Percentiles rank a stretch among this genome's conserved stretches.
Conservation (phyloP, 2,329 filamentous ascomycete species). For the Chaetomiaceae sp. region DNA sequence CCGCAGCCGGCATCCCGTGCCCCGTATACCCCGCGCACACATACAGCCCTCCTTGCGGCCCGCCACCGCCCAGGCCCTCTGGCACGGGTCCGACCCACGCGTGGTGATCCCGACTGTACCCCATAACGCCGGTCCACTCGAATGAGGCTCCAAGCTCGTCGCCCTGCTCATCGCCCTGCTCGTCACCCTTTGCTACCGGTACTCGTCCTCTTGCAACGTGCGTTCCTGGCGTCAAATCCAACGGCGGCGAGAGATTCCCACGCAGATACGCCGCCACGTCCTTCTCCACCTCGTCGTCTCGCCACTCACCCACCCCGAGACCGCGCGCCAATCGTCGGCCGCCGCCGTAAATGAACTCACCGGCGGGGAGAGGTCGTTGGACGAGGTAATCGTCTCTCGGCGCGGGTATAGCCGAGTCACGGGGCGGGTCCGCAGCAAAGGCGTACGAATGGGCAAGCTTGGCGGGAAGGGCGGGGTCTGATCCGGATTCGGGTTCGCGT, state of each 20-base stretch:
- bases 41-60: constrained; percentile 48
- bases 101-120: constrained; percentile 58
- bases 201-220: not conserved
- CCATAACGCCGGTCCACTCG: constrained; percentile 80
- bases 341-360: constrained; percentile 65
- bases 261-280: constrained; percentile 52
- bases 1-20: constrained; percentile 72
- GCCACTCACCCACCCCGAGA: constrained; percentile 36
- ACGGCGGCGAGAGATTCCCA: constrained; percentile 33
- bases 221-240: constrained; percentile 34
- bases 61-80: constrained; percentile 42
- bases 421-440: constrained; percentile 43
- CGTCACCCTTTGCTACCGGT: no score
- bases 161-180: no score
- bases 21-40: constrained; percentile 63
- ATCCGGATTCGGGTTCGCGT: no score
- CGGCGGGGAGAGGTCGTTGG: constrained; percentile 54
- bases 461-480: constrained; percentile 6
- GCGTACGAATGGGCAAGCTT: constrained; percentile 54
- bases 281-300: constrained; percentile 31
- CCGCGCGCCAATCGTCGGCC: constrained; percentile 52
- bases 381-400: constrained; percentile 66
- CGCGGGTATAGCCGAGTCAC: constrained; percentile 22
- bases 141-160: constrained; percentile 45
- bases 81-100: constrained; percentile 70